phyloP scores from a whole-genome alignment of 139 green algal genomes.

The Gonium pectorale region DNA sequence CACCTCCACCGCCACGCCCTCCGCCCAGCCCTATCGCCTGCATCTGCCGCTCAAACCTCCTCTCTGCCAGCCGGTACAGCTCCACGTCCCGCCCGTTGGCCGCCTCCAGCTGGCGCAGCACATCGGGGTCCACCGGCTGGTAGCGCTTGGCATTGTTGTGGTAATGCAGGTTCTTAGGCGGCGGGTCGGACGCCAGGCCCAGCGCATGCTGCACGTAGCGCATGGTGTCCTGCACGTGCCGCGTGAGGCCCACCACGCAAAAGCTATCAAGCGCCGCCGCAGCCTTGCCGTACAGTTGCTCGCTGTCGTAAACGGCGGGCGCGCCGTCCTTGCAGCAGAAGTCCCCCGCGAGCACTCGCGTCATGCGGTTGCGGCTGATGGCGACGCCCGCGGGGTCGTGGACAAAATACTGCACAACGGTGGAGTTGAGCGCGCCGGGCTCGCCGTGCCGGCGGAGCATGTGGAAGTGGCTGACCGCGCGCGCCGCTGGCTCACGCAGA shows the following conservation, averaged over 20 bases:
- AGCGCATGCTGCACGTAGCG: slow-evolving; percentile 38
- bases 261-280: background rate
- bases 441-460: slow-evolving; percentile 27
- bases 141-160: slow-evolving; percentile 43
- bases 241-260: slow-evolving; percentile 35
- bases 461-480: slow-evolving; percentile 36
- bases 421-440: slow-evolving; percentile 10
- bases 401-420: slow-evolving; percentile 2
- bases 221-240: slow-evolving; percentile 41
- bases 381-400: background rate
- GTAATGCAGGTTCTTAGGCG: slow-evolving; percentile 38
- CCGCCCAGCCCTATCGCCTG: background rate
- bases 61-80: slow-evolving; percentile 11
- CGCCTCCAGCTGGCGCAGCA: background rate
- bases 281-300: background rate
- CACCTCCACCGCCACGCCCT: no score
- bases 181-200: background rate
- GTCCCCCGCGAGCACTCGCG: slow-evolving; percentile 27
- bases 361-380: slow-evolving; percentile 37
- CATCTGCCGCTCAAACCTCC: slow-evolving; percentile 21
- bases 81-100: slow-evolving; percentile 8
- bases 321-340: slow-evolving; percentile 35
- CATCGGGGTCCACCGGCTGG: background rate
- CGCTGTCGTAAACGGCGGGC: background rate
- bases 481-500: slow-evolving; percentile 7